phyloP scores from a whole-genome alignment of 805 yeast species.

The Crinitomyces ghanaensis region DNA sequence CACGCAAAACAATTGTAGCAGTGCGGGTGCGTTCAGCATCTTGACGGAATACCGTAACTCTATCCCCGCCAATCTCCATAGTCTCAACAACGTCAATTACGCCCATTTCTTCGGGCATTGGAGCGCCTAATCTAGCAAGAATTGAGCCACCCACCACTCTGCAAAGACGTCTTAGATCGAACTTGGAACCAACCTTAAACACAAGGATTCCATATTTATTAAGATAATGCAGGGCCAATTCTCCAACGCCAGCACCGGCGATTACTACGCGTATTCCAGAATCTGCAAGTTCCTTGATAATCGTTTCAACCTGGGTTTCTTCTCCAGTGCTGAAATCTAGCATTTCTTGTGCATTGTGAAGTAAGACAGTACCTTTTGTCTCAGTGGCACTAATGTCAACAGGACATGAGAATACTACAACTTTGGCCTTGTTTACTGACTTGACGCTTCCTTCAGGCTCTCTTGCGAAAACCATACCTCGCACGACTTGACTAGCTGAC shows the following conservation, averaged over 20 bases:
- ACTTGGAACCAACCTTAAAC: conserved; percentile 83
- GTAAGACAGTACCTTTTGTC: conserved; percentile 92
- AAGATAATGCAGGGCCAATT: conserved; percentile 82
- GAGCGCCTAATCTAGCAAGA: conserved; percentile 86
- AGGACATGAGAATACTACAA: conserved; percentile 88
- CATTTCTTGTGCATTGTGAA: conserved; percentile 96
- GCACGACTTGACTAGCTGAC: conserved; percentile 62
- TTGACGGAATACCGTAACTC: conserved; percentile 90
- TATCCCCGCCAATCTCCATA: conserved; percentile 92
- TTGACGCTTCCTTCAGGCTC: conserved; percentile 92
- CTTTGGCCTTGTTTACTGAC: conserved; percentile 59
- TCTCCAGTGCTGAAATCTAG: conserved; percentile 92
- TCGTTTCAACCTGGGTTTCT: conserved; percentile 80
- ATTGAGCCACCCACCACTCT: conserved; percentile 98
- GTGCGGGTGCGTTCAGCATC: conserved; percentile 55
- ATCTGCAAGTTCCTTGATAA: conserved; percentile 70
- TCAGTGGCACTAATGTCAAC: conserved; percentile 94
- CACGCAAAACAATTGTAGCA: conserved; percentile 86
- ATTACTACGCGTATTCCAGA: conserved; percentile 79
- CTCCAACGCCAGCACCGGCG: conserved; percentile 94
- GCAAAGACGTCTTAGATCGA: conserved; percentile 85
- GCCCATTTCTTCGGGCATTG: conserved; percentile 91
- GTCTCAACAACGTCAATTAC: conserved; percentile 78
- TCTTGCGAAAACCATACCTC: conserved; percentile 96
- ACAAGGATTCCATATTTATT: conserved; percentile 79